Evolutionary conservation across 2,329 filamentous ascomycete genomes (phyloP), one percentile per base, ranked within the genome.

Genomic region (Lachnellula suecica): DNA sequence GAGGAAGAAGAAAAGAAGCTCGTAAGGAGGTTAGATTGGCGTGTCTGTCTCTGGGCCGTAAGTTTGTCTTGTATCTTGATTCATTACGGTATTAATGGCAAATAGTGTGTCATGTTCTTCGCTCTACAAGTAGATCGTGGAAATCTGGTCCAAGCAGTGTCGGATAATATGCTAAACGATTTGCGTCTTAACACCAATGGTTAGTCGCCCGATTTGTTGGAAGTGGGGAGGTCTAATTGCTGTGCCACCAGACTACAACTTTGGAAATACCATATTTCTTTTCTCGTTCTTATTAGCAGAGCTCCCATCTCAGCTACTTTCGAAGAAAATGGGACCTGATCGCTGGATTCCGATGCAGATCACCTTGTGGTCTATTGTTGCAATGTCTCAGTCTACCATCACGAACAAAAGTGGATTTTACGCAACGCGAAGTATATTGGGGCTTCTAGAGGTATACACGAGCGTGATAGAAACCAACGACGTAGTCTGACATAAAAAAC

Each of bases 91-190:
- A n/a, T n/a, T n/a, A n/a, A n/a, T n/a, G n/a, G n/a, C n/a, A n/a
- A n/a, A n/a, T n/a, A n/a, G n/a, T 83, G 79, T 52, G 56, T 84
- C 27, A 84, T 84, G 67, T 85, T 85, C 64, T 83, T 84, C 58
- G 79, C 78, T 1, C 72, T 86, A 5, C 79, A 86, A 57, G 71
- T 85, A 23, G 82, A 86, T 65, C 72, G 83, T 20, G 76, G 77
- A 24, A 87, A 86, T 59, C 72, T 86, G 11, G 56, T 59, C 3
- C 82, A 83, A 63, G 84, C 82, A 8, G 69, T 83, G 15, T 81
- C 80, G 0, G 83, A 63, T 24, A 62, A 62, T 52, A 77, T 87
- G 69, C 68, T 88, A 4, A 70, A 67, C 56, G 85, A 83, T 35
- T 64, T 77, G 4, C 57, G 67, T 2, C 54, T 77, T 77, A 72